A percentile compares a stretch with the other conserved stretches of the same genome.
Conservation (phyloP, 352 stramenopile species). For the Pythium diclinum region DNA sequence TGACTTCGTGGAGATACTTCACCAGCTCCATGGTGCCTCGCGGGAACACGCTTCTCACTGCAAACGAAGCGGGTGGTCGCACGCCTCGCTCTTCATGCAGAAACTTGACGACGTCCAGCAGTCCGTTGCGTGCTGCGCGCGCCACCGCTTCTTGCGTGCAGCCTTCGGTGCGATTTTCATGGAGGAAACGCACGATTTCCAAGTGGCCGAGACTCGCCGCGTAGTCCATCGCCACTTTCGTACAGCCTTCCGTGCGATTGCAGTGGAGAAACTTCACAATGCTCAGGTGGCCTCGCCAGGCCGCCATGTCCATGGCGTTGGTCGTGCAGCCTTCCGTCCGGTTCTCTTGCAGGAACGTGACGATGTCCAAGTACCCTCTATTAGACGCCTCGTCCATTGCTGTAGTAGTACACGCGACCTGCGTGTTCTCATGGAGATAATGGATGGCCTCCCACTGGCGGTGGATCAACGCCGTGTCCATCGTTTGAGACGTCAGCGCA, state of each 20-base stretch:
- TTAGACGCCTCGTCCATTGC: constrained; percentile 15
- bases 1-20: background rate
- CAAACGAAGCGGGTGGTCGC: background rate
- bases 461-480: background rate
- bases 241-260: background rate
- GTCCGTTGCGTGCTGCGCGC: background rate
- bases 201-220: background rate
- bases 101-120: background rate
- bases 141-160: background rate
- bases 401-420: constrained; percentile 5
- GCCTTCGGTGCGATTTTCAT: background rate
- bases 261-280: background rate
- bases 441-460: background rate
- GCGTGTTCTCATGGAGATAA: background rate
- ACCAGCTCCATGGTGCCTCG: background rate
- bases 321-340: constrained; percentile 16
- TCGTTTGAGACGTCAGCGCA: background rate
- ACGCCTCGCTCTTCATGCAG: background rate
- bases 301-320: constrained; percentile 10
- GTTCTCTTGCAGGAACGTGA: constrained; percentile 13
- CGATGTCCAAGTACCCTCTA: constrained; percentile 11
- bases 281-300: background rate
- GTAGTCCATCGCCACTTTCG: background rate
- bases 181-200: background rate
- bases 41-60: background rate